Evolutionary conservation across 164 flowering plant species (phyloP), one percentile per base, ranked within the genome.

Genomic region (Nelumbo lutea): DNA sequence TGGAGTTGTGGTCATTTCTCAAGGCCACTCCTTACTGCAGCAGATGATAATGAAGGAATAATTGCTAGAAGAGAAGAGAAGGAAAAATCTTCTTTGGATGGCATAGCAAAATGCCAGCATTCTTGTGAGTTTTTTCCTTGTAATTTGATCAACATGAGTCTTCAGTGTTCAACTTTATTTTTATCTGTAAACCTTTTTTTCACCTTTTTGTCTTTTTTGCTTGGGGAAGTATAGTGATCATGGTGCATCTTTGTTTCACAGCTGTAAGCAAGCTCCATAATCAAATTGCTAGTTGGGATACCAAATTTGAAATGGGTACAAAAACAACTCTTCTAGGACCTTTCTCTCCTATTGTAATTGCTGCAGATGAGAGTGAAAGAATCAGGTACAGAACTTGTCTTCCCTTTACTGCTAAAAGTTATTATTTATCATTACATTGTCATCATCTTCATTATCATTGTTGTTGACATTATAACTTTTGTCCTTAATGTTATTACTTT

Each of bases 1-100:
- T 92, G 97, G 97, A 95, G 99, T 69, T 95, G 97, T 78, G 93
- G 92, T 46, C 96, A 90, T 80, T 95, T 92, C 71, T 92, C 99
- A 53, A 88, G 86, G 80, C 99, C 97, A 7, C 90, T 95, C 62
- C 94, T 95, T 61, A 79, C 83, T 68, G 79, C 85, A 67, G 61
- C 88, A 62, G 97, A 95, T 81, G 97, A 89, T 65, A 79, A 80
- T 83, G 97, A 92, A 71, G 97, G 89, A 74, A 77, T 83, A 61
- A 62, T 79, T 66, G 82, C 81, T 66, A 83, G 83, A 77, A 84
- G 97, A 77, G 97, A 90, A 79, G 90, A 83, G 60, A 84, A 79
- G 72, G 97, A 95, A 73, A 89, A 78, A 77, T 56, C 79, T 75
- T 96, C 96, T 0, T 74, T 90, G 68, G 97, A 95, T 66, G 84